Evolutionary conservation across 345 rosid genomes (phyloP).

Genomic region (Nasturtium officinale): DNA sequence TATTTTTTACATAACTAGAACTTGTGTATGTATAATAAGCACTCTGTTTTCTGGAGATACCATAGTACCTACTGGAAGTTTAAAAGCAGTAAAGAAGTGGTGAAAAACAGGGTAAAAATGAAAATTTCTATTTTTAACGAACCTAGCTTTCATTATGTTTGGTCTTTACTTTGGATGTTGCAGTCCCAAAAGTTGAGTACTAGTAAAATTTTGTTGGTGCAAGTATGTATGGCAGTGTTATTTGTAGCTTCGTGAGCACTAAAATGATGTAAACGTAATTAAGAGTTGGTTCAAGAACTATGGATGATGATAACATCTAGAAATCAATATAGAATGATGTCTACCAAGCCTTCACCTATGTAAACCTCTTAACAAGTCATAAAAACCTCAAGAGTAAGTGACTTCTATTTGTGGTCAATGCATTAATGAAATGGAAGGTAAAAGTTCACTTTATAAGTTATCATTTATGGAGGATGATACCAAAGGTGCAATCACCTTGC

Average conservation of each 20-base stretch:
- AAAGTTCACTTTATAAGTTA: no score
- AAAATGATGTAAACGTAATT: neutral
- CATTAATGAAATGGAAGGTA: neutral
- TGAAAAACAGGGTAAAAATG: neutral
- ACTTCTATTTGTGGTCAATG: neutral
- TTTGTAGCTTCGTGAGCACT: neutral
- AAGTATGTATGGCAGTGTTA: neutral
- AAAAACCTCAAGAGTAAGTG: neutral
- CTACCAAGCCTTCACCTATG: neutral
- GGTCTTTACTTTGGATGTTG: neutral
- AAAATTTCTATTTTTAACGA: neutral
- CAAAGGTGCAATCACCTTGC: no score
- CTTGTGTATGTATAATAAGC: slow-evolving; percentile 27
- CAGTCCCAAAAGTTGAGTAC: neutral
- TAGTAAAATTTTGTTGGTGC: neutral
- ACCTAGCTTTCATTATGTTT: neutral
- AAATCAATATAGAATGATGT: neutral
- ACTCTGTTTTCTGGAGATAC: slow-evolving; percentile 1
- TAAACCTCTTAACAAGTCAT: neutral
- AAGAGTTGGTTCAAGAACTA: neutral
- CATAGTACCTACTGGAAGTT: neutral
- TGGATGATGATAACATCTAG: neutral
- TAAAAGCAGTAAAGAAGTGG: neutral
- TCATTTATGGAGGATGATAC: no score
- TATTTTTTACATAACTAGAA: neutral